These are phyloP conservation scores for Fusarium algeriense DNA, from an alignment of 2,329 filamentous ascomycete species.

Conservation along the genomic window DNA sequence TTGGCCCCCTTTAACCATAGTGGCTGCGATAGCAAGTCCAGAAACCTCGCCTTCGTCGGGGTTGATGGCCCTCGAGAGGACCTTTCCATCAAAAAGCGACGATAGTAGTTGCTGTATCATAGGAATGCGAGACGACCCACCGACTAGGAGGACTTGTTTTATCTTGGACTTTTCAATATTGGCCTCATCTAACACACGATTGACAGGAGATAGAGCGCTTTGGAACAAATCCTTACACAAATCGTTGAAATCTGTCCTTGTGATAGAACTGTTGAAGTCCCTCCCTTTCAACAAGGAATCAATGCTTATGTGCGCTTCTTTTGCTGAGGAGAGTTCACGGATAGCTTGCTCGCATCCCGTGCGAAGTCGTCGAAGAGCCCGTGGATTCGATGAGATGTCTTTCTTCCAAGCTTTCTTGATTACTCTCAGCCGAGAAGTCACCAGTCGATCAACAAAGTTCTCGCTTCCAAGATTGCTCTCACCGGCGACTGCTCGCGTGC, in stretches of 20 bases:
- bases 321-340: not conserved
- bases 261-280: not conserved
- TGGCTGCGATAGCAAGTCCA: not conserved
- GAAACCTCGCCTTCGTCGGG: not conserved
- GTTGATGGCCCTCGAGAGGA: not conserved
- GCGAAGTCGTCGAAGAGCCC: not conserved
- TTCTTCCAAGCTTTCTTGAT: not conserved
- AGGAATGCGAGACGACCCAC: not conserved
- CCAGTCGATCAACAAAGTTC: not conserved
- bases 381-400: not conserved
- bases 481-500: not conserved
- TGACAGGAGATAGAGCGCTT: not conserved
- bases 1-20: not conserved
- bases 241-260: not conserved
- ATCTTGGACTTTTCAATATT: not conserved
- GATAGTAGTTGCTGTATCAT: not conserved
- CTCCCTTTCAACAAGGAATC: not conserved
- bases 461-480: not conserved
- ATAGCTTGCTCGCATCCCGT: not conserved
- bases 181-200: not conserved
- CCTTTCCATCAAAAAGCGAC: not conserved
- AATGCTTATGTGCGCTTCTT: not conserved
- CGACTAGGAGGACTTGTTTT: not conserved
- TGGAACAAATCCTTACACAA: not conserved
- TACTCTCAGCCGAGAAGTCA: not conserved